Evolutionary conservation across 257 asterid species (phyloP).

Genomic region (Salvia miltiorrhiza): DNA sequence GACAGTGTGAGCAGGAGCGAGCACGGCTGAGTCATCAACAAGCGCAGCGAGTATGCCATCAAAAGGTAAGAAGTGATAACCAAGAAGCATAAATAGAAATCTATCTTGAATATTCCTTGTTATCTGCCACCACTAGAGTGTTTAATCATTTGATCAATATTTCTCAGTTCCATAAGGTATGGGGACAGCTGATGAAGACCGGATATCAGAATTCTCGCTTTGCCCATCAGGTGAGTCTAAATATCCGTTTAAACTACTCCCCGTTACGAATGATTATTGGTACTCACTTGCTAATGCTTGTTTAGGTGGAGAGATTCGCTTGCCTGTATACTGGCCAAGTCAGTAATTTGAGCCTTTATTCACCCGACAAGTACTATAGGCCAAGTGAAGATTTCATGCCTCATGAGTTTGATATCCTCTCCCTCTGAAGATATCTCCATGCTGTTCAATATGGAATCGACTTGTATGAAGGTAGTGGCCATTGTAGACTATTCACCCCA

Average conservation of each 20-base stretch:
- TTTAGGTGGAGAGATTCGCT: constrained; percentile 95
- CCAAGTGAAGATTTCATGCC: constrained; percentile 98
- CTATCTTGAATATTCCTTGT: no score
- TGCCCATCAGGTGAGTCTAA: constrained; percentile 85
- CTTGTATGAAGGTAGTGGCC: constrained; percentile 17
- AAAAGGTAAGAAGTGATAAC: constrained; percentile 52
- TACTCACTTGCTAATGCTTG: background rate
- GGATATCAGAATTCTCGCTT: constrained; percentile 97
- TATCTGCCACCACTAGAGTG: background rate
- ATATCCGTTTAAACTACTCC: background rate
- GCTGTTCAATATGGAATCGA: background rate
- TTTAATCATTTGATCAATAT: constrained; percentile 2
- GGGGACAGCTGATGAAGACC: constrained; percentile 99
- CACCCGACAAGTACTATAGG: constrained; percentile 90
- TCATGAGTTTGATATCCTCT: constrained; percentile 70
- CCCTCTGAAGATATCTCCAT: constrained; percentile 35
- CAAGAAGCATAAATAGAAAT: constrained; percentile 34
- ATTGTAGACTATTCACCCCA: constrained; percentile 11
- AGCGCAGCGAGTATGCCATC: constrained; percentile 75
- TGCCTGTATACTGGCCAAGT: constrained; percentile 94
- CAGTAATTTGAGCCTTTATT: constrained; percentile 72
- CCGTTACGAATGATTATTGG: background rate
- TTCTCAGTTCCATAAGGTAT: constrained; percentile 84
- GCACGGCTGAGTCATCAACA: constrained; percentile 68
- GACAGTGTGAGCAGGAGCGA: constrained; percentile 66